These are phyloP conservation scores for Gnomoniopsis smithogilvyi DNA, from an alignment of 2,329 filamentous ascomycete species.

Conservation along the genomic window DNA sequence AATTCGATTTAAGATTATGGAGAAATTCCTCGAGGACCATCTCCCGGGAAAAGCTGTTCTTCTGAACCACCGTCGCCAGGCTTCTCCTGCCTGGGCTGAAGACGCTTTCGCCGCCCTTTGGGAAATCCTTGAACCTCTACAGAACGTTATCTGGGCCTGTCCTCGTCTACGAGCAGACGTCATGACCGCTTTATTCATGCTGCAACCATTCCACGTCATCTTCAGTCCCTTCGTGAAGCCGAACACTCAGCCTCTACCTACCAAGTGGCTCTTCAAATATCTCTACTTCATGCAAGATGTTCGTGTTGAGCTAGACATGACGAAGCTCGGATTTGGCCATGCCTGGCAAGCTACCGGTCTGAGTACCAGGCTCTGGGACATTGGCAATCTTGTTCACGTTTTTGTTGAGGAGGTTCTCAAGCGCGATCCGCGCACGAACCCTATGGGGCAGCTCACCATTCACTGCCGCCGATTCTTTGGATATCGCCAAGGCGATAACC, in stretches of 20 bases:
- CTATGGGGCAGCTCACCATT: conserved; percentile 29
- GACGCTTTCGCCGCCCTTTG: conserved; percentile 31
- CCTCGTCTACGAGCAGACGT: conserved; percentile 35
- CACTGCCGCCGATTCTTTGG: conserved; percentile 34
- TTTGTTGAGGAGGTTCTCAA: conserved; percentile 27
- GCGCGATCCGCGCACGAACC: conserved; percentile 18
- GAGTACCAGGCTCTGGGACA: conserved; percentile 22
- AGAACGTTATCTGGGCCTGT: conserved; percentile 28
- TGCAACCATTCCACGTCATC: conserved; percentile 34
- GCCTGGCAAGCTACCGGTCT: conserved; percentile 23
- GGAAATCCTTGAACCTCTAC: conserved; percentile 23
- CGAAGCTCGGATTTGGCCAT: conserved; percentile 32
- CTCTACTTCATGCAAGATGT: conserved; percentile 33
- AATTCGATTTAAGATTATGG: conserved; percentile 23
- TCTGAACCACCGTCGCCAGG: conserved; percentile 27
- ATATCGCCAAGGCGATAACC: conserved; percentile 11
- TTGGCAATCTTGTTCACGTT: conserved; percentile 25
- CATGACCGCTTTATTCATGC: conserved; percentile 32
- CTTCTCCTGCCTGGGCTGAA: conserved; percentile 31
- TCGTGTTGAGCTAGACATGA: conserved; percentile 39
- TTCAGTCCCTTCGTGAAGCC: conserved; percentile 34
- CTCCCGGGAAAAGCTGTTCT: conserved; percentile 22
- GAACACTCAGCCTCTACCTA: conserved; percentile 31
- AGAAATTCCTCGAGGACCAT: conserved; percentile 19
- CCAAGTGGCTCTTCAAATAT: conserved; percentile 33